Conservation (phyloP, 306 rosid genomes). For the Dryas alaskensis region DNA sequence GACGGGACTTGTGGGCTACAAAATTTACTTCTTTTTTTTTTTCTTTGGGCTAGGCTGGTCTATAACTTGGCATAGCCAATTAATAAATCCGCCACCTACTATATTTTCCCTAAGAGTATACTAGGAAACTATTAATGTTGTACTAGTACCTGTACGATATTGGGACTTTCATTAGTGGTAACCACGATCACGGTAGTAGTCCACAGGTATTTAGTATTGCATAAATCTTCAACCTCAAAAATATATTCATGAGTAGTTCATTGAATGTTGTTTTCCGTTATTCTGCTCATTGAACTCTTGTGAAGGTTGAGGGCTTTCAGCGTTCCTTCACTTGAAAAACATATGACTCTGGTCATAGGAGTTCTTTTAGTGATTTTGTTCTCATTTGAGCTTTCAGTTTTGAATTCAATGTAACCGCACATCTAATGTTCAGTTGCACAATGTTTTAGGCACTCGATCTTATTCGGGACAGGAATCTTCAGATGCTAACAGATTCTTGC, state of each 20-base stretch:
- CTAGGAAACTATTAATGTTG: not conserved
- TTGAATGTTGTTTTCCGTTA: slow-evolving; percentile 4
- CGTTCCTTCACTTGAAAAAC: not conserved
- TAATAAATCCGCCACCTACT: too few relatives aligned
- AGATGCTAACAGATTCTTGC: slow-evolving; percentile 88
- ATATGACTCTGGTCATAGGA: not conserved
- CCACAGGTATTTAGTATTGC: not conserved
- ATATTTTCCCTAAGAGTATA: not conserved
- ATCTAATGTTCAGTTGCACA: slow-evolving; percentile 28
- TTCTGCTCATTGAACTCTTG: not conserved
- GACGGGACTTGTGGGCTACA: too few relatives aligned
- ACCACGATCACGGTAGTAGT: not conserved
- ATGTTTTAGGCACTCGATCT: slow-evolving; percentile 83
- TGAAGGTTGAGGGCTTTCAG: not conserved
- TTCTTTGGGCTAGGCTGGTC: too few relatives aligned
- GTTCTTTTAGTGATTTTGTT: not conserved
- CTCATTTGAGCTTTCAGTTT: slow-evolving; percentile 9
- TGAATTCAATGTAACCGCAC: slow-evolving; percentile 23
- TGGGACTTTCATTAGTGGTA: not conserved
- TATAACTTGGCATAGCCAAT: too few relatives aligned
- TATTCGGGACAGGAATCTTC: slow-evolving; percentile 83
- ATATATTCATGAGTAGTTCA: not conserved
- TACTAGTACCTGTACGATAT: not conserved
- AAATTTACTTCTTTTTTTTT: too few relatives aligned
- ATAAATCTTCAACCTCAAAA: not conserved